Percentiles rank a stretch among this genome's conserved stretches.
Evolutionary conservation across 176 grass and related monocot species (phyloP).

Genomic region (Hordeum marinum): DNA sequence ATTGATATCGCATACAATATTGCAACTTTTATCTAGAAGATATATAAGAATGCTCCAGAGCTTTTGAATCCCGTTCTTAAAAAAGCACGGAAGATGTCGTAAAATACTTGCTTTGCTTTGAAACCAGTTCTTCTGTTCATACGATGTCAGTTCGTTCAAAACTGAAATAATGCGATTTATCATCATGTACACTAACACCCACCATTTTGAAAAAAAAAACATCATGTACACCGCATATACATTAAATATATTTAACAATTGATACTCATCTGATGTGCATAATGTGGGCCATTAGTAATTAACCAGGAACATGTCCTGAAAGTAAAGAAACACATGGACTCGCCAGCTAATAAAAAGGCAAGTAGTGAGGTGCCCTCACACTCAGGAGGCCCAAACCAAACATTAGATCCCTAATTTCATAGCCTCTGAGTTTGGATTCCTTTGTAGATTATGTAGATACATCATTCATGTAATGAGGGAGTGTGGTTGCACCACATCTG

Average conservation of each 20-base stretch:
- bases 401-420: background rate
- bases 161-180: background rate
- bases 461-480: background rate
- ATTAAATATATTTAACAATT: background rate
- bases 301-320: background rate
- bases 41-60: constrained; percentile 18
- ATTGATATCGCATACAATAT: background rate
- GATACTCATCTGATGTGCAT: background rate
- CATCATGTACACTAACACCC: background rate
- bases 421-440: background rate
- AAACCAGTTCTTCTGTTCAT: background rate
- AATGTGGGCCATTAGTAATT: background rate
- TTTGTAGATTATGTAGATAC: background rate
- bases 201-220: background rate
- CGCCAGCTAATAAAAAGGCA: background rate
- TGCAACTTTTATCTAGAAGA: background rate
- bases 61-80: background rate
- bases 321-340: no score
- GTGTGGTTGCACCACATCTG: background rate
- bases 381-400: background rate
- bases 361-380: background rate
- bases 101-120: background rate
- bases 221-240: background rate
- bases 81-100: background rate
- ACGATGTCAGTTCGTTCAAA: background rate